Evolutionary conservation across 129 eudicot species (phyloP).

Genomic region (Centrapalus pauciflorus): DNA sequence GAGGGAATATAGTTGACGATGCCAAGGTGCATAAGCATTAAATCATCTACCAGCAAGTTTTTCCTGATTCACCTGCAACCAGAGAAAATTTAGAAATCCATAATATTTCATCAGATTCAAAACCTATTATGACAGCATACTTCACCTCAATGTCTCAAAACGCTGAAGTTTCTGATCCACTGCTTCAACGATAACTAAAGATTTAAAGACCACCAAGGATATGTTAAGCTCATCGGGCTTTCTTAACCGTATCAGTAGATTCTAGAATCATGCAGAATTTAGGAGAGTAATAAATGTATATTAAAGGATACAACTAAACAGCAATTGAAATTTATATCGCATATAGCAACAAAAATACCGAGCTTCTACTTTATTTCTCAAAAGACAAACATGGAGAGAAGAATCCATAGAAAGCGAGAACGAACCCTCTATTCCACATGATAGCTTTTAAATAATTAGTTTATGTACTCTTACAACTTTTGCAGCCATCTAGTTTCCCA

Average conservation of each 20-base stretch:
- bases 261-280: not conserved
- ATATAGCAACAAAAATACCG: not conserved
- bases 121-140: not conserved
- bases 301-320: not conserved
- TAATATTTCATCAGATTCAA: not conserved
- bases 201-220: not conserved
- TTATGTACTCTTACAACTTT: not conserved
- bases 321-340: not conserved
- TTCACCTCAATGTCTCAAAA: not conserved
- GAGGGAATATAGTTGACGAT: not conserved
- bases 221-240: not conserved
- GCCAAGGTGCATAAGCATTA: not conserved
- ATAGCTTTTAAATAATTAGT: conserved; percentile 9
- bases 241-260: not conserved
- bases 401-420: conserved; percentile 1
- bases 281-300: not conserved
- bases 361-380: conserved; percentile 14
- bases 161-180: conserved; percentile 4
- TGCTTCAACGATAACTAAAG: not conserved
- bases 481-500: conserved; percentile 2
- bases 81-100: not conserved
- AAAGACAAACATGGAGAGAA: conserved; percentile 13
- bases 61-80: not conserved
- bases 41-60: not conserved
- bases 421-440: conserved; percentile 7